Evolutionary conservation across 495 filamentous ascomycete species (phyloP).

Genomic region (Podospora pseudopauciseta): DNA sequence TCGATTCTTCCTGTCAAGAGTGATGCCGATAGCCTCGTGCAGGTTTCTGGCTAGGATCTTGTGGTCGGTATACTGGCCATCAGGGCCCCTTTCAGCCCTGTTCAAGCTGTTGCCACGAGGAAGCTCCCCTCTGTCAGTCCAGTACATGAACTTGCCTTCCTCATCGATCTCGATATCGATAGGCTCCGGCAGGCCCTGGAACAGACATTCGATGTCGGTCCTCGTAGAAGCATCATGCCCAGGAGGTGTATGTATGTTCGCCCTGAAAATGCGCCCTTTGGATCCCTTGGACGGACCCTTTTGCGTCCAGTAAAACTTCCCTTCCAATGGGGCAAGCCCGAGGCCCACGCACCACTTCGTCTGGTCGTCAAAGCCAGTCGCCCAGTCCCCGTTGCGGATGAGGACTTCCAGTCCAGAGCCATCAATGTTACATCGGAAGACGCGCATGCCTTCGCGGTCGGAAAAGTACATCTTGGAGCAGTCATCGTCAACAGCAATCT

Average conservation of each 20-base stretch:
- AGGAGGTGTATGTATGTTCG: slow-evolving; percentile 30
- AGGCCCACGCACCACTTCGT: slow-evolving; percentile 54
- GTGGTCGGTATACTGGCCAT: slow-evolving; percentile 1
- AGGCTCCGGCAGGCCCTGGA: slow-evolving; percentile 48
- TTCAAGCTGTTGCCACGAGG: slow-evolving; percentile 48
- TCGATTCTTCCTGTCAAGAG: slow-evolving; percentile 23
- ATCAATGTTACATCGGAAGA: slow-evolving; percentile 45
- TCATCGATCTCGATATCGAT: slow-evolving; percentile 53
- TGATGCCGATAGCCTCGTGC: slow-evolving; percentile 49
- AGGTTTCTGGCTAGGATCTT: slow-evolving; percentile 37
- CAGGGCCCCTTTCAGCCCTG: slow-evolving; percentile 9
- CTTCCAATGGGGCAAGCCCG: slow-evolving; percentile 32
- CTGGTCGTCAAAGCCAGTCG: slow-evolving; percentile 23
- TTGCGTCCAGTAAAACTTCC: slow-evolving; percentile 55
- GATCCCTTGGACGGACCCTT: slow-evolving; percentile 48
- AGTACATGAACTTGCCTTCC: slow-evolving; percentile 42
- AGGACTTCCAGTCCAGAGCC: slow-evolving; percentile 43
- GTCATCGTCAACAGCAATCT: slow-evolving; percentile 38
- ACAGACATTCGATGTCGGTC: slow-evolving; percentile 43
- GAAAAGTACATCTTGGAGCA: slow-evolving; percentile 46
- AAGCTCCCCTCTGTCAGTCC: slow-evolving; percentile 55
- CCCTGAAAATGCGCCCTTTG: slow-evolving; percentile 47
- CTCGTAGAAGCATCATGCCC: slow-evolving; percentile 16
- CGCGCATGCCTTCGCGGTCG: slow-evolving; percentile 51
- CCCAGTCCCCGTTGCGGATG: slow-evolving; percentile 8